These are phyloP conservation scores for Ustilago sp. DNA, from an alignment of 1,284 basidiomycete species.

Conservation along the genomic window DNA sequence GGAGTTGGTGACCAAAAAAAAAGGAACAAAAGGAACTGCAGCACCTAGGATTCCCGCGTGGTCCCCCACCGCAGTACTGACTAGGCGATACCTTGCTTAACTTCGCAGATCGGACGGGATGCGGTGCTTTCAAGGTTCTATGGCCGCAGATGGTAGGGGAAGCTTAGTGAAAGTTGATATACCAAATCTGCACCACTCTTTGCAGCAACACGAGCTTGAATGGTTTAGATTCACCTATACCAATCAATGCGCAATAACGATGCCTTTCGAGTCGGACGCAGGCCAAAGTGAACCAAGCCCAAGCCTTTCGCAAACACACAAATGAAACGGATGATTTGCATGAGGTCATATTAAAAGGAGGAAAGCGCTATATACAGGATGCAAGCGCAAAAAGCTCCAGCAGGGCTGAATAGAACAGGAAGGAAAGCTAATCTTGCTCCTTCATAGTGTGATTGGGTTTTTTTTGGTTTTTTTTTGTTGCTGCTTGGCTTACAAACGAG, in stretches of 20 bases:
- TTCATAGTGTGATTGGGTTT: neutral
- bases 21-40: constrained; percentile 73
- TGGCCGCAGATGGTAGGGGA: constrained; percentile 75
- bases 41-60: constrained; percentile 84
- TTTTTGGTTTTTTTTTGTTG: neutral
- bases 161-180: too few species aligned
- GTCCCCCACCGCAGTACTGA: constrained; percentile 87
- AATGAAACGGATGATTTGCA: constrained; percentile 23
- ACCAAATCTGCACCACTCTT: too few species aligned
- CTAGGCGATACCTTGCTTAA: constrained; percentile 82
- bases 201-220: too few species aligned
- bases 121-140: constrained; percentile 83
- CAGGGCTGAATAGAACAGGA: neutral
- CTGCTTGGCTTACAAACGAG: constrained; percentile 42
- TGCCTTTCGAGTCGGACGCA: too few species aligned
- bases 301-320: neutral
- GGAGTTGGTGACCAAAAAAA: too few species aligned
- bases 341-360: constrained; percentile 27
- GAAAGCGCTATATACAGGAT: constrained; percentile 31
- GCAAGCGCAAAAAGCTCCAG: neutral
- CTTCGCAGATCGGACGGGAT: constrained; percentile 84
- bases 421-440: neutral
- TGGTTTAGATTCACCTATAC: too few species aligned
- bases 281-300: neutral
- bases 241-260: too few species aligned